Percentiles rank a stretch among this genome's conserved stretches.
These are phyloP conservation scores for Peronospora destructor DNA, from an alignment of 352 stramenopile species.

Conservation along the genomic window DNA sequence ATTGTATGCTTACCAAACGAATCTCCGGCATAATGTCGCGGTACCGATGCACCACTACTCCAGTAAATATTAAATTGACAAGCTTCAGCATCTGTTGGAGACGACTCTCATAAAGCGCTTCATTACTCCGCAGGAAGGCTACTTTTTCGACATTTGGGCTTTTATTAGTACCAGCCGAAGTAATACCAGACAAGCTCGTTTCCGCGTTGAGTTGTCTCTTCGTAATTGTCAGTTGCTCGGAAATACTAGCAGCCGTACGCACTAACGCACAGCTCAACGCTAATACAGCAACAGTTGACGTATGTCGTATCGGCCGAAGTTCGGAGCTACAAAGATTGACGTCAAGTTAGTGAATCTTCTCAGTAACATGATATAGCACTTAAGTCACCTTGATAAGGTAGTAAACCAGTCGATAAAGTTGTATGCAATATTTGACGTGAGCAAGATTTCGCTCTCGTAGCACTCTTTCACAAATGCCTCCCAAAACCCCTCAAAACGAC, in stretches of 20 bases:
- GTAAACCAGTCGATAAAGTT: conserved; percentile 80
- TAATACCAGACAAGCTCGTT: conserved; percentile 22
- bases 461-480: conserved; percentile 67
- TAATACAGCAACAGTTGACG: conserved; percentile 60
- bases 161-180: conserved; percentile 28
- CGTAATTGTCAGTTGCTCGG: conserved; percentile 56
- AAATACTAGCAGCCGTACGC: conserved; percentile 38
- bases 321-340: conserved; percentile 45
- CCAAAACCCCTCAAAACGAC: conserved; percentile 73
- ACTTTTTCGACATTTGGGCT: conserved; percentile 38
- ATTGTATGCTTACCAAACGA: conserved; percentile 71
- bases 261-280: conserved; percentile 63
- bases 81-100: conserved; percentile 49
- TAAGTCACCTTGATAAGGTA: conserved; percentile 55
- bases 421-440: conserved; percentile 52
- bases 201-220: conserved; percentile 69
- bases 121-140: conserved; percentile 55
- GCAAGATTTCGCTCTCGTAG: conserved; percentile 75
- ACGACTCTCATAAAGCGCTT: conserved; percentile 56
- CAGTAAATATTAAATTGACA: conserved; percentile 66
- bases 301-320: conserved; percentile 77
- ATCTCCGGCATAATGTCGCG: conserved; percentile 92
- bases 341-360: conserved; percentile 7
- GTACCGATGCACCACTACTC: conserved; percentile 77
- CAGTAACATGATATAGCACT: not conserved